Percentiles rank a stretch among this genome's conserved stretches.
These are phyloP conservation scores for Fusarium sarcochroum DNA, from an alignment of 2,329 filamentous ascomycete genomes.

Conservation along the genomic window DNA sequence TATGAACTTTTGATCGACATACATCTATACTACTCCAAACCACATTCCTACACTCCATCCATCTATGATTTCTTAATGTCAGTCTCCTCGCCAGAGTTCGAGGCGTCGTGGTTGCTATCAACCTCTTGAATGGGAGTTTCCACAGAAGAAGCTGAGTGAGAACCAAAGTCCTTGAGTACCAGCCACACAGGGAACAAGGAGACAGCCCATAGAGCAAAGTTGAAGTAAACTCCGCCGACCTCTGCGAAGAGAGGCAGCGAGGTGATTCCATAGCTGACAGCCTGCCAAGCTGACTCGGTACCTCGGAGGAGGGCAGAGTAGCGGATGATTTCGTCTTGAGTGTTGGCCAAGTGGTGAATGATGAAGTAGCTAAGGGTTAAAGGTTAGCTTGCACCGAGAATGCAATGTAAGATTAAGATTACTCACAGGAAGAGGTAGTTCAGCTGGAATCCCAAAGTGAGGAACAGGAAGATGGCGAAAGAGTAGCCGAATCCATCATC, in stretches of 20 bases:
- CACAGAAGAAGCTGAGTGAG: background rate
- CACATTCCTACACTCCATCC: background rate
- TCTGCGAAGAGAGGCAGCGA: constrained; percentile 73
- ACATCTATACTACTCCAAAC: too few species aligned
- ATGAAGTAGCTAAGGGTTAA: constrained; percentile 72
- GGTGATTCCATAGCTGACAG: constrained; percentile 77
- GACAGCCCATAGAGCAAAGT: constrained; percentile 77
- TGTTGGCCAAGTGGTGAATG: constrained; percentile 73
- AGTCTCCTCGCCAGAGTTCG: constrained; percentile 41
- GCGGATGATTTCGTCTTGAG: constrained; percentile 75
- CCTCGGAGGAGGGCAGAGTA: constrained; percentile 77
- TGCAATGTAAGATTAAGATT: accelerated
- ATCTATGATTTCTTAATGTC: constrained; percentile 34
- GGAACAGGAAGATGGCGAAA: constrained; percentile 77
- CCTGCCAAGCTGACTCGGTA: constrained; percentile 80
- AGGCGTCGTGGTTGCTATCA: constrained; percentile 31
- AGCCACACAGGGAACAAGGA: constrained; percentile 77
- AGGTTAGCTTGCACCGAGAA: background rate
- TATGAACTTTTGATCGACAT: too few species aligned
- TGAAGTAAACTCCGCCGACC: constrained; percentile 77
- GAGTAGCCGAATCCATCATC: constrained; percentile 73
- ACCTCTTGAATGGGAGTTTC: constrained; percentile 17
- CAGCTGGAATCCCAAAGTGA: constrained; percentile 77
- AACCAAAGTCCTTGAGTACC: constrained; percentile 65
- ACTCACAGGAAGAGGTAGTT: constrained; percentile 79